Percentiles rank a stretch among this genome's conserved stretches.
phyloP scores from a whole-genome alignment of 306 rosid genomes.

The Cicer arietinum region DNA sequence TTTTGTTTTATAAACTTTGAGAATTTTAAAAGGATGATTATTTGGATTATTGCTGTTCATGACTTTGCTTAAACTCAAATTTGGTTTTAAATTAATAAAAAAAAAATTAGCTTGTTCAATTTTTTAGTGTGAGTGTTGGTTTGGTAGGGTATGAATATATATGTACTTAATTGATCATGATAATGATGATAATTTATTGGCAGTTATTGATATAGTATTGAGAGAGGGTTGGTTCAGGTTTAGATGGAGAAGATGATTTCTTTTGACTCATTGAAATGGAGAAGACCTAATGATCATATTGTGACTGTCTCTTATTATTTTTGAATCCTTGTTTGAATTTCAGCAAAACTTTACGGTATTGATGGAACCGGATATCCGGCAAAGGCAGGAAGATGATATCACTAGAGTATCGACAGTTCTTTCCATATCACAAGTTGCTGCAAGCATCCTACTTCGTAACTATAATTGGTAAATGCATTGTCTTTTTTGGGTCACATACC shows the following conservation, averaged over 20 bases:
- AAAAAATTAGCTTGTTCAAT: no score
- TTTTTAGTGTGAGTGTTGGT: constrained; percentile 23
- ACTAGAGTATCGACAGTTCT: constrained; percentile 63
- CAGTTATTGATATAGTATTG: background rate
- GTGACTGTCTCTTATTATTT: constrained; percentile 24
- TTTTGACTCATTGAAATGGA: background rate
- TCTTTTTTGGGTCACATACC: background rate
- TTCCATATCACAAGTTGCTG: constrained; percentile 61
- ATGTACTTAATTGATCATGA: constrained; percentile 23
- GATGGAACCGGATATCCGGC: constrained; percentile 65
- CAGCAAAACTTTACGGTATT: constrained; percentile 70
- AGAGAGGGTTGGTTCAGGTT: background rate
- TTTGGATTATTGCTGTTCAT: background rate
- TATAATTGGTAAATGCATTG: constrained; percentile 55
- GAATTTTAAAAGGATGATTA: no score
- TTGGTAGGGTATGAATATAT: constrained; percentile 4
- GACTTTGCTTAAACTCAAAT: constrained; percentile 26
- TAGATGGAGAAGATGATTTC: constrained; percentile 5
- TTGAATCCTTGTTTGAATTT: constrained; percentile 35
- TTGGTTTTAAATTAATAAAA: background rate
- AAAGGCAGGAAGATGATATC: constrained; percentile 68
- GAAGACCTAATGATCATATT: background rate
- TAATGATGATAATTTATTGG: background rate
- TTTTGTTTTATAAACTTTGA: background rate
- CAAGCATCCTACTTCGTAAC: constrained; percentile 71